Evolutionary conservation across 2,329 filamentous ascomycete species (phyloP), one percentile per base, ranked within the genome.

Genomic region (Monosporascus cannonballus): DNA sequence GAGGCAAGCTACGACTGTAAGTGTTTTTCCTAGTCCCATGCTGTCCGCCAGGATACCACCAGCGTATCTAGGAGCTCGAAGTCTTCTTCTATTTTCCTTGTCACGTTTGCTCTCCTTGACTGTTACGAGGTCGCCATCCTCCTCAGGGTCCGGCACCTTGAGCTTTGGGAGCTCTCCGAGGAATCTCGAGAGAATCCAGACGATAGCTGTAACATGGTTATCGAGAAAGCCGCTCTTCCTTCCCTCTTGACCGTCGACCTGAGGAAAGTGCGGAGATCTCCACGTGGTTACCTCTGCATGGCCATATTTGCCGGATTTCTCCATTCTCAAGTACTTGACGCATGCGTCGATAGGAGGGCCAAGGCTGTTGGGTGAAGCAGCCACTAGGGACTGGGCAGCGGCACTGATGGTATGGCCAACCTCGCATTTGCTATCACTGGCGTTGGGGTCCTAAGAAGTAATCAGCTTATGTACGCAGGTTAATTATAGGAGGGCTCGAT

Each of bases 21-120:
- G 48, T 1, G 63, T 67, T 50, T 67, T 67, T 2, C 64, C 64
- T 2, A 67, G 53, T 5, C 64, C 64, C 64, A 67, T 65, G 0
- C 61, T 65, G 27, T 67, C 64, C 0, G 62, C 63, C 2, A 65
- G 52, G 14, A 67, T 65, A 17, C 58, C 62, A n/a, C 63, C 63
- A 17, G 54, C 59, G 15, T 62, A 65, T 20, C 48, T 56, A 1
- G 62, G 60, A 6, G 60, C 59, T 15, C 52, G 54, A 2, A 67
- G 55, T 25, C 34, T 50, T 4, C 47, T n/a, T 22, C 58, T 51
- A 47, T 61, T 54, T 5, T 38, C n/a, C 14, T 36, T 48, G 37
- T 65, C 59, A 4, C 17, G 9, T 1, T 6, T 1, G 0, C 55
- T 58, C 37, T 55, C 44, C 1, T 42, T 24, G 20, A 56, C 54